These are phyloP conservation scores for Leucosporidium yakuticum DNA, from an alignment of 768 basidiomycete genomes.

Conservation along the genomic window DNA sequence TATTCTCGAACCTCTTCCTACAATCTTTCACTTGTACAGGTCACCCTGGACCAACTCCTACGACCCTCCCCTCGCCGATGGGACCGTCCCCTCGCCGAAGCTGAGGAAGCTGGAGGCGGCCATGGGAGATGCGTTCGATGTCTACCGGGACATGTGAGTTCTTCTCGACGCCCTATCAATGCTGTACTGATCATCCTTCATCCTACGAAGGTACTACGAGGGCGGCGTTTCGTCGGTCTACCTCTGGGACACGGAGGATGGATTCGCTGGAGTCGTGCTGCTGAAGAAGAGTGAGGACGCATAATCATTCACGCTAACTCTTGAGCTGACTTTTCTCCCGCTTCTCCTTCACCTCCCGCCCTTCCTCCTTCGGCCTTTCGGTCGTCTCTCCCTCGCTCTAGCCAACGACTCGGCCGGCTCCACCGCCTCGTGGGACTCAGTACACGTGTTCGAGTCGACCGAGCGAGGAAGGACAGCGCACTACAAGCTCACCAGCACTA, in stretches of 20 bases:
- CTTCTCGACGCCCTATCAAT: no score
- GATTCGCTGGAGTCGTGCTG: constrained; percentile 92
- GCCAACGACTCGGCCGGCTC: neutral
- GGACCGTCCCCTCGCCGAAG: constrained; percentile 73
- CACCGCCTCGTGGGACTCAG: constrained; percentile 39
- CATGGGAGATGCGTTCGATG: constrained; percentile 94
- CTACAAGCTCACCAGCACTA: constrained; percentile 94
- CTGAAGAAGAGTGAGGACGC: constrained; percentile 75
- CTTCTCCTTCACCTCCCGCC: neutral
- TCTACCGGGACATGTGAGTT: constrained; percentile 84
- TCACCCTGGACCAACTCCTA: constrained; percentile 99
- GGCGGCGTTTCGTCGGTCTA: constrained; percentile 97
- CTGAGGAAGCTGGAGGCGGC: constrained; percentile 85
- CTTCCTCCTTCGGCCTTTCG: neutral
- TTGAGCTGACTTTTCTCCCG: no score
- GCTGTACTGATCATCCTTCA: no score
- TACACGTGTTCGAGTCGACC: constrained; percentile 93
- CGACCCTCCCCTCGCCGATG: constrained; percentile 63
- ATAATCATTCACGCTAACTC: neutral
- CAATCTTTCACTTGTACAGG: constrained; percentile 51
- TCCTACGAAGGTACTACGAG: constrained; percentile 72
- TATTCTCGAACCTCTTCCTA: constrained; percentile 9
- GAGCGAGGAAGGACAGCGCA: constrained; percentile 88
- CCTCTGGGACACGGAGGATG: constrained; percentile 96
- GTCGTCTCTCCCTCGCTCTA: neutral